Base-by-base conservation (phyloP, 352 stramenopile species). In the Pythium folliculosum region DNA sequence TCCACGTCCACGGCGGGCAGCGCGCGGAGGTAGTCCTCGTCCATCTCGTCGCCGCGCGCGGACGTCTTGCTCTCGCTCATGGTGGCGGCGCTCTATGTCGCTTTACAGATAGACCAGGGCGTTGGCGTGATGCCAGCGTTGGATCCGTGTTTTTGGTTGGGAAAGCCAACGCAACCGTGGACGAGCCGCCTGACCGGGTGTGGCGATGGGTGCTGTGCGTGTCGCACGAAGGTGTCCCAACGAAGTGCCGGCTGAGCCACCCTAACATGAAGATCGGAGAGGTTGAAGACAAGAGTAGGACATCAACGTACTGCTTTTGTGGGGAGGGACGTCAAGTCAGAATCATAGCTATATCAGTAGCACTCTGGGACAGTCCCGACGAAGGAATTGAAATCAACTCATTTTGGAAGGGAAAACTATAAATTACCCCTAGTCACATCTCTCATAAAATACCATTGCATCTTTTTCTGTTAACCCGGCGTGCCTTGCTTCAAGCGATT, bases 21-120 rank as follows among this genome's bases (percentile, higher is more conserved):
- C 48, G 75, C 77, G 63, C 69, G 72, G 56, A 91, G 50, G 44
- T 78, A 81, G 51, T 81, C 65, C 37, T 91, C 76, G 32, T 82
- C 76, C n/a, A 38, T 62, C 23, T 56, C 35, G 21, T 58, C 48
- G 71, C 27, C 48, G 71, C 27, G 10, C 13, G 45, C 44, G 27
- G 32, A 48, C 54, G 23, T 71, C 75, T 94, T 92, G 71, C 77
- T 83, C 57, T 94, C 83, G 73, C 83, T 93, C 83, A 93, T 93
- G 49, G 43, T 38, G 40, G 40, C 19, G 21, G 12, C n/a, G 17
- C 19, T 47, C 44, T 32, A 22, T 44, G 12, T 14, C 35, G 35
- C 8, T 40, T 10, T 40, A 16, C n/a, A n/a, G n/a, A n/a, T n/a
- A 7, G 35, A 32, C 27, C 12, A 7, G 35, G 8, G 35, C 43